phyloP scores from a whole-genome alignment of 257 asterid genomes.

The Solanum paucissectum region DNA sequence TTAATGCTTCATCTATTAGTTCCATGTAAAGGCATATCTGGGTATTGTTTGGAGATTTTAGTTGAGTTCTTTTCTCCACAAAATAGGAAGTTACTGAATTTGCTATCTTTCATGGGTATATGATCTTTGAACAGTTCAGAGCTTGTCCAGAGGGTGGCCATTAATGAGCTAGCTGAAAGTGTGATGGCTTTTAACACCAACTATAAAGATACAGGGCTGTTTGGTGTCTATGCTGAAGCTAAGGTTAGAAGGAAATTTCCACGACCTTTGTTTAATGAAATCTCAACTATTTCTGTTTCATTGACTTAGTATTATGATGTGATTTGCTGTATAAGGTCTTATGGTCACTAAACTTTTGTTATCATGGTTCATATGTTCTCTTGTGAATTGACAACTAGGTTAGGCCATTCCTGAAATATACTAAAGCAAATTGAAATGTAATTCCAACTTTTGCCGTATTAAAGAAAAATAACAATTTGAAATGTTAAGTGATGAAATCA shows the following conservation, averaged over 20 bases:
- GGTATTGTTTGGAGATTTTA: not conserved
- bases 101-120: slow-evolving; percentile 7
- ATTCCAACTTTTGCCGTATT: not conserved
- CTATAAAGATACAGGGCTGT: slow-evolving; percentile 85
- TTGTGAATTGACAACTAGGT: not conserved
- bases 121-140: slow-evolving; percentile 42
- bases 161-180: slow-evolving; percentile 74
- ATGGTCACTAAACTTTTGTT: not conserved
- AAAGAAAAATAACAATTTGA: not conserved
- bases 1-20: not conserved
- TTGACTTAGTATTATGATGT: not conserved
- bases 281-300: not conserved
- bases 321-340: not conserved
- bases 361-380: not conserved
- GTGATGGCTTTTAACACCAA: slow-evolving; percentile 86
- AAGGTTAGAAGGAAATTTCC: slow-evolving; percentile 25
- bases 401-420: not conserved
- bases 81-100: not conserved
- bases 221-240: slow-evolving; percentile 84
- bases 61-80: not conserved
- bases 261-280: not conserved
- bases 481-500: not conserved
- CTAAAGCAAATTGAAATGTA: not conserved
- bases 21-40: not conserved
- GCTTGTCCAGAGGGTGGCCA: slow-evolving; percentile 64